Percentiles rank a stretch among this genome's conserved stretches.
phyloP scores from a whole-genome alignment of 2,329 filamentous ascomycete species.

The Epichloe uncinata region DNA sequence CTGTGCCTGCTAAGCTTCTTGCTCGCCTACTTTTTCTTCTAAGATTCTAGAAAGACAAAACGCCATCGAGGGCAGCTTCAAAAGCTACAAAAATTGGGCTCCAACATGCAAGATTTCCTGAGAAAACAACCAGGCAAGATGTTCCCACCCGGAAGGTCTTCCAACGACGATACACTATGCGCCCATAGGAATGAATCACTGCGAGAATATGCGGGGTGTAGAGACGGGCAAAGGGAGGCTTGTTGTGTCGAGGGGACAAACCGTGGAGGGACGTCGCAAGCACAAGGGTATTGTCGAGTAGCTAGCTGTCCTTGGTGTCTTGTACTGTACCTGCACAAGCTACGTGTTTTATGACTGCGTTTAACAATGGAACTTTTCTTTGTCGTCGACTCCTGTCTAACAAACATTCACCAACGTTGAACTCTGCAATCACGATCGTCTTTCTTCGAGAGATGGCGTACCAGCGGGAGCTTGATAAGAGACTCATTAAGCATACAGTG shows the following conservation, averaged over 20 bases:
- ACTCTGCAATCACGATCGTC: too few relatives aligned
- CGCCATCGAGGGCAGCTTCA: too few relatives aligned
- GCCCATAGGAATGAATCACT: not conserved
- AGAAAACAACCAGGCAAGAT: too few relatives aligned
- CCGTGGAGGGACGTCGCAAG: not conserved
- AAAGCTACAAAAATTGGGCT: too few relatives aligned
- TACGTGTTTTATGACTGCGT: not conserved
- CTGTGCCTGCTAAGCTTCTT: constrained; percentile 85
- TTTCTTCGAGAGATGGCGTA: too few relatives aligned
- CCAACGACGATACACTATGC: not conserved
- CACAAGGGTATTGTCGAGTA: not conserved
- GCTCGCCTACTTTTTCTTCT: constrained; percentile 94
- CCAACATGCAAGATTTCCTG: too few relatives aligned
- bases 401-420: too few relatives aligned
- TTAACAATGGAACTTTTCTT: not conserved
- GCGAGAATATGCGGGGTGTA: not conserved
- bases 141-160: too few relatives aligned
- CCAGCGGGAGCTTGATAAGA: too few relatives aligned
- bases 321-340: constrained; percentile 3
- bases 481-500: too few relatives aligned
- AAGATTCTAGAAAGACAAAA: constrained; percentile 13
- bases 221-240: not conserved
- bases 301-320: not conserved
- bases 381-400: not conserved
- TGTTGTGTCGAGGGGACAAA: not conserved